A percentile compares a stretch with the other conserved stretches of the same genome.
Conservation (phyloP, 176 grass and related monocot genomes). For the Typha latifolia region DNA sequence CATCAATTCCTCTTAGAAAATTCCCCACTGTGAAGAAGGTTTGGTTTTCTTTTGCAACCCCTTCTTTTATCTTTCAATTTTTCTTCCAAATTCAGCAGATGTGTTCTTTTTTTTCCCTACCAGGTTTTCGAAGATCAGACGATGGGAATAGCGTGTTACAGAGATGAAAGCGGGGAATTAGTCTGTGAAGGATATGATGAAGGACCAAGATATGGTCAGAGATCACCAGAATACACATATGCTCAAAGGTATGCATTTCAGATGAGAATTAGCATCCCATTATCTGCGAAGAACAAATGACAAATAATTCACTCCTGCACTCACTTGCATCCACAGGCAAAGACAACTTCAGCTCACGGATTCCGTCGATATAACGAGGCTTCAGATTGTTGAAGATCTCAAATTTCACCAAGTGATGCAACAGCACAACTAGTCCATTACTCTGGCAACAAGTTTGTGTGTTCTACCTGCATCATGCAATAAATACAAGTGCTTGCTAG, state of each 20-base stretch:
- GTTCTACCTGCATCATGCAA: not conserved
- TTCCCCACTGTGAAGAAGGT: not conserved
- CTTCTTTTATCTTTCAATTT: not conserved
- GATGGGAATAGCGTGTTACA: conserved; percentile 43
- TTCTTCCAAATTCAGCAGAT: not conserved
- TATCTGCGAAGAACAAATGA: not conserved
- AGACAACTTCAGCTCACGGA: not conserved
- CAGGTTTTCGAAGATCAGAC: conserved; percentile 50
- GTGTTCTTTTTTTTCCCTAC: not conserved
- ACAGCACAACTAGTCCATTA: not conserved
- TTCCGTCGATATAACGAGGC: not conserved
- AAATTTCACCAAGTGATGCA: not conserved
- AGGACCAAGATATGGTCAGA: conserved; percentile 18
- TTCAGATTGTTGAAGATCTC: not conserved
- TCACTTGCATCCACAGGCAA: not conserved
- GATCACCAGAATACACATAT: not conserved
- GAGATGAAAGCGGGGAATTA: conserved; percentile 32
- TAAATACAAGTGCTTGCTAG: not conserved
- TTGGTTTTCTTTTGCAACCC: not conserved
- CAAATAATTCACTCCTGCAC: not conserved
- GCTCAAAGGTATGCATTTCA: not conserved
- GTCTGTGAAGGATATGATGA: conserved; percentile 50
- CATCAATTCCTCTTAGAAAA: not conserved
- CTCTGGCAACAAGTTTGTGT: not conserved
- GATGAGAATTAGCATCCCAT: not conserved